Evolutionary conservation across 768 basidiomycete genomes (phyloP), one percentile per base, ranked within the genome.

Genomic region (Cubamyces sp.): DNA sequence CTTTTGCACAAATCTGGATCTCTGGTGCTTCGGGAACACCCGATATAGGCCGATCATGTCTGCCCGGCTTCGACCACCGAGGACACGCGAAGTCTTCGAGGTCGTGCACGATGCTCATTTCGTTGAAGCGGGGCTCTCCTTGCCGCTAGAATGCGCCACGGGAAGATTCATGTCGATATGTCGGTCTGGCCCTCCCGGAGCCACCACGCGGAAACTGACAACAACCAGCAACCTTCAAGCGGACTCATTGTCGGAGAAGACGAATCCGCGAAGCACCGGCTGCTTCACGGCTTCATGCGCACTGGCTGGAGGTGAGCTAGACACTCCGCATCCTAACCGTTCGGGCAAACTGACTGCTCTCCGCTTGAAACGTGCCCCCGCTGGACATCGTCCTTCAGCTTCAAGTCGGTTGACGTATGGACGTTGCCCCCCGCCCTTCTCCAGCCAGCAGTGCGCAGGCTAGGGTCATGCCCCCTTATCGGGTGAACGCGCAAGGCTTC

Each of bases 391-490:
- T 51, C 48, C 51, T 52, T 43, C 57, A 59, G 47, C 49, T 59
- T 59, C 57, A 59, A 50, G 41, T 59, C 51, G 23, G 26, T 28
- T 59, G 57, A 52, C 57, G 51, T 21, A 18, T 59, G 34, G 34
- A 34, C 25, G 49, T 57, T 59, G 57, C 57, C 57, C 57, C 49
- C 57, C 57, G 57, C 57, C 57, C 57, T 59, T 34, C 34, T 34
- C 34, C 49, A 19, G 19, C 49, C 9, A 45, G 49, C 57, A 41
- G 14, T 25, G 48, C 28, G 48, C 51, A 54, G 49, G 41, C 47
- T 57, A 64, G 58, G 58, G 58, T 64, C 63, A 54, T 46, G 34
- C 28, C 58, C 19, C 63, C 54, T 60, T 47, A 60, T 60, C 49
- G 30, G 54, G 58, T 25, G 54, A 50, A 39, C 15, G 19, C 39